Base-by-base conservation (phyloP, 108 stramenopile species). In the Licmophora abbreviata region DNA sequence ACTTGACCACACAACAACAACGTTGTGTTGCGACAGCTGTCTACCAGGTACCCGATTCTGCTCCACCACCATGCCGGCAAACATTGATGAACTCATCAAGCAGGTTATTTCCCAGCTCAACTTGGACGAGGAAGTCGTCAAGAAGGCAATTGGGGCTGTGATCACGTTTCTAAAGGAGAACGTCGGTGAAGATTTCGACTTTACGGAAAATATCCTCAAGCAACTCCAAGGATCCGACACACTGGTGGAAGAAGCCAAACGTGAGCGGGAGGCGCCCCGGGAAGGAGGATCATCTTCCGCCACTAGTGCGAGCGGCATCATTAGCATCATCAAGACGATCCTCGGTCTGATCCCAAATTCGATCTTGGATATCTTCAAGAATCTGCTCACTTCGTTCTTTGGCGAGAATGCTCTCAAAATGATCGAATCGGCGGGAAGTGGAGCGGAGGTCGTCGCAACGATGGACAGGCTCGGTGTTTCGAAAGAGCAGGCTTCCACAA, bases 361-460 rank as follows among this genome's bases (percentile, higher is more conserved):
- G 1, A 4, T 47, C 3, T 47, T 2, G 23, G 21, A 20, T 24
- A 47, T 47, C 18, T n/a, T 47, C 7, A 47, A 47, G 26, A 20
- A 47, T 15, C 26, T 47, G n/a, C 25, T 47, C n/a, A 24, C 45
- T 24, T 24, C 45, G 21, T 27, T 47, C 23, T 27, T 27, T 27
- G 45, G 45, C 3, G 25, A 24, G 21, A 15, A 15, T 20, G 45
- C 45, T 4, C 23, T 47, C 45, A 24, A 27, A 26, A 20, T 47
- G 45, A 47, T 47, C 26, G 45, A 47, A 47, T 26, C 25, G 23
- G 45, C 25, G n/a, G 45, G 25, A 47, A 24, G 25, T 8, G 45
- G 45, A 26, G 45, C 45, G n/a, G 45, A 47, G n/a, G n/a, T 47
- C n/a, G 25, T 24, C 3, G 4, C 25, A n/a, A 6, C 25, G 15